Percentiles rank a stretch among this genome's conserved stretches.
These are phyloP conservation scores for Chlamydomonas applanata DNA, from an alignment of 139 green algal species.

Conservation along the genomic window DNA sequence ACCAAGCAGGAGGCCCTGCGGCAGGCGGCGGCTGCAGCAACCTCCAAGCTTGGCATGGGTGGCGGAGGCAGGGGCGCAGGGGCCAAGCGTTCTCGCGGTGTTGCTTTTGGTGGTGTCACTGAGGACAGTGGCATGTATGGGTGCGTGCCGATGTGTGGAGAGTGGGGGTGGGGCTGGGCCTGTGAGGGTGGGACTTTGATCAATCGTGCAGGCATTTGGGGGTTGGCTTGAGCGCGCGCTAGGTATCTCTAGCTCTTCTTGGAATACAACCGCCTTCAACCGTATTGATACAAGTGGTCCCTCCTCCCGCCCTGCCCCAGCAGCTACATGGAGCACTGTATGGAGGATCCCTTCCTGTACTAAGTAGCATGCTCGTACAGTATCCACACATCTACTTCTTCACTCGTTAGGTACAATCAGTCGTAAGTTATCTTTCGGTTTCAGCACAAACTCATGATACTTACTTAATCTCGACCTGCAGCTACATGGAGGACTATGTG, in stretches of 20 bases:
- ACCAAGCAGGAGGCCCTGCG: neutral
- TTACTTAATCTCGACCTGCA: conserved; percentile 28
- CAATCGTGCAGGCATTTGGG: neutral
- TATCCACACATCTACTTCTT: no score
- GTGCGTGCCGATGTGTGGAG: neutral
- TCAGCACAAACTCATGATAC: no score
- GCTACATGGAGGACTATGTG: conserved; percentile 73
- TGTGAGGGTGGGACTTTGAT: neutral
- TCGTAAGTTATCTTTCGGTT: no score
- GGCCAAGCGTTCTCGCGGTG: conserved; percentile 4
- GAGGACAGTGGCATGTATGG: conserved; percentile 18
- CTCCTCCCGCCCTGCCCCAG: no score
- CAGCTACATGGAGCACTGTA: no score
- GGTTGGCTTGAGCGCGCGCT: neutral
- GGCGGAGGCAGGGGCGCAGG: neutral
- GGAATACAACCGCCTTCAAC: no score
- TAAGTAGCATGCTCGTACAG: no score
- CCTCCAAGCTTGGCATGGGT: conserved; percentile 14
- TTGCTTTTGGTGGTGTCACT: conserved; percentile 9
- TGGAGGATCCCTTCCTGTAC: no score
- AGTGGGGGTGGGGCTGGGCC: neutral
- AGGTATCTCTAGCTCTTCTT: no score
- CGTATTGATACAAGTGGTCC: no score
- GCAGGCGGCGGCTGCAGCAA: conserved; percentile 4
- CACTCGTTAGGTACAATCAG: no score